phyloP scores from a whole-genome alignment of 805 yeast species.

The Candida ponderosae region DNA sequence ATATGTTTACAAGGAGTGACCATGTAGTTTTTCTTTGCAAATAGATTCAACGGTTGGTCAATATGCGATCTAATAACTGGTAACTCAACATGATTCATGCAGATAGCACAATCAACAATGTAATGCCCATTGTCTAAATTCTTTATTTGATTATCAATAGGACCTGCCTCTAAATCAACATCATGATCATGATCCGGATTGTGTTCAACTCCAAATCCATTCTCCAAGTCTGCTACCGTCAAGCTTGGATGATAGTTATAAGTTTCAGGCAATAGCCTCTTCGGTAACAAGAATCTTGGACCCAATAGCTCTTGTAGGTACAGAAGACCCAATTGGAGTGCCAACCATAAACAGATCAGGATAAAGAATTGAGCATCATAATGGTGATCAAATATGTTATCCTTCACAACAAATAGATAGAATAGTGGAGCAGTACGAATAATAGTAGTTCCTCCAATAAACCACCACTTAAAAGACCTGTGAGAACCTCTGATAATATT shows the following conservation, averaged over 20 bases:
- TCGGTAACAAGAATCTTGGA: slow-evolving; percentile 78
- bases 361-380: slow-evolving; percentile 43
- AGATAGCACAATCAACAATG: slow-evolving; percentile 76
- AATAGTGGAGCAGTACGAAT: slow-evolving; percentile 57
- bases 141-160: slow-evolving; percentile 18
- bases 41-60: slow-evolving; percentile 15
- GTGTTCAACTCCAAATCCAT: slow-evolving; percentile 49
- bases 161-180: slow-evolving; percentile 10
- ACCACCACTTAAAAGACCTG: slow-evolving; percentile 64
- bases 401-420: slow-evolving; percentile 45
- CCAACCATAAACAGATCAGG: slow-evolving; percentile 45
- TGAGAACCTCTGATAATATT: slow-evolving; percentile 65
- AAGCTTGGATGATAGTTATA: slow-evolving; percentile 77
- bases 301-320: slow-evolving; percentile 63
- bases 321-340: slow-evolving; percentile 49
- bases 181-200: slow-evolving; percentile 24
- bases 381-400: slow-evolving; percentile 68
- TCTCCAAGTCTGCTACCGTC: slow-evolving; percentile 51
- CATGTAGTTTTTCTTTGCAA: slow-evolving; percentile 46
- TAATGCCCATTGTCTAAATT: slow-evolving; percentile 30
- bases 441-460: slow-evolving; percentile 59
- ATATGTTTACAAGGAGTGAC: slow-evolving; percentile 89
- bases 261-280: slow-evolving; percentile 65
- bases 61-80: slow-evolving; percentile 30
- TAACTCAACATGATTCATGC: slow-evolving; percentile 73